Base-by-base conservation (phyloP, 2,329 filamentous ascomycete species). In the Achaetomium macrosporum region DNA sequence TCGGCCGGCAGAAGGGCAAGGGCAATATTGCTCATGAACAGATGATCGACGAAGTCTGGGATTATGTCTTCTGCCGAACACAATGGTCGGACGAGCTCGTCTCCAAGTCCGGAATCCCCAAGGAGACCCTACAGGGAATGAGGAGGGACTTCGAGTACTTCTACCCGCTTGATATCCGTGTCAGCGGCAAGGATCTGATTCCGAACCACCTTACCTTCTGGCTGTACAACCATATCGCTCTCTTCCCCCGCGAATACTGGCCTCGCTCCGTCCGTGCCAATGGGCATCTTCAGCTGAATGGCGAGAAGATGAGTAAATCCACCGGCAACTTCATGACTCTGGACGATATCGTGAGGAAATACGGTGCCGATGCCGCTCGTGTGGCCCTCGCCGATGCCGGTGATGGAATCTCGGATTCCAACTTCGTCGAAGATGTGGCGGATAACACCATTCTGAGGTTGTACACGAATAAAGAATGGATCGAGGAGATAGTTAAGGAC, bases 271-370 rank as follows among this genome's bases (percentile, higher is more conserved):
- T 97, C 60, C 87, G 93, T 59, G 85, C 88, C 57, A 99, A 99
- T 66, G 93, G 93, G 1, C 92, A 97, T 72, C 74, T 97, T 64
- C 83, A 95, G 70, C 78, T 99, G 59, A 99, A 99, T 68, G 92
- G 92, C 46, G 89, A 96, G 68, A 99, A 99, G 81, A 99, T 99
- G 93, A 87, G 84, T 69, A 99, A 99, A 76, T 92, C 87, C 50
- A 96, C 91, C 0, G 93, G 93, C 57, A 99, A 97, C 74, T 99
- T 99, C 76, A 78, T 99, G 69, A 97, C 93, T 11, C 77, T 97
- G 48, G 81, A 84, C 50, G 88, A 96, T 57, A 81, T 91, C 30
- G 86, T 92, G 13, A 80, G 84, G 63, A 99, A 99, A 70, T 99
- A 93, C 64, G 93, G 93, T 65, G 92, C 93, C 9, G 93, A 97